These are phyloP conservation scores for Kondoa subrosea DNA, from an alignment of 768 basidiomycete species.

Conservation along the genomic window DNA sequence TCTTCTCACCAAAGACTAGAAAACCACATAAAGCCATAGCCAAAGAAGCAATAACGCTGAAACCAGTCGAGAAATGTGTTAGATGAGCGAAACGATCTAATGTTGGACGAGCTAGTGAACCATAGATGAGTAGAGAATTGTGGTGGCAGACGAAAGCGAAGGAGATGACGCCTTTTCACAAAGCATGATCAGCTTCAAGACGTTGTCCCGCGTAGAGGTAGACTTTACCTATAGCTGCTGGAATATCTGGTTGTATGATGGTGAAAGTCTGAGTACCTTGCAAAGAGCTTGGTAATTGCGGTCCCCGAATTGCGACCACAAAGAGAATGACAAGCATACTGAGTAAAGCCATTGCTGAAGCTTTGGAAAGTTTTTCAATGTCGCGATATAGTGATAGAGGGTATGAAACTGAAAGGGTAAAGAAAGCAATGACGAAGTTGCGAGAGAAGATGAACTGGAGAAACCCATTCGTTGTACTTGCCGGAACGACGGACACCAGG, in stretches of 20 bases:
- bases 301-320: slow-evolving; percentile 67
- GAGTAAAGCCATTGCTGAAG: slow-evolving; percentile 71
- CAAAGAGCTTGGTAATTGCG: slow-evolving; percentile 51
- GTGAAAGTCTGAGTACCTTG: slow-evolving; percentile 68
- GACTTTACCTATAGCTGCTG: not conserved
- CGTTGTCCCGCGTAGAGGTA: too few species aligned
- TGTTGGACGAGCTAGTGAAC: slow-evolving; percentile 78
- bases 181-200: too few species aligned
- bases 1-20: slow-evolving; percentile 28
- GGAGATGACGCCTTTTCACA: slow-evolving; percentile 84
- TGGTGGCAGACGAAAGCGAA: slow-evolving; percentile 97
- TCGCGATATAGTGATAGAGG: slow-evolving; percentile 90
- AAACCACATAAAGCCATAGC: slow-evolving; percentile 73
- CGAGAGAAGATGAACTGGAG: slow-evolving; percentile 68
- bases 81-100: slow-evolving; percentile 82
- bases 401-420: slow-evolving; percentile 71
- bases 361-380: slow-evolving; percentile 88
- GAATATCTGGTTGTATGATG: slow-evolving; percentile 49
- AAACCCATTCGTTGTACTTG: slow-evolving; percentile 41
- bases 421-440: slow-evolving; percentile 71
- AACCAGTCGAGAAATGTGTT: slow-evolving; percentile 75
- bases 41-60: slow-evolving; percentile 52
- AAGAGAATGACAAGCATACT: slow-evolving; percentile 85
- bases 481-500: slow-evolving; percentile 67
- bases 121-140: slow-evolving; percentile 91